Conservation (phyloP, 179 eudicot genomes). For the Beta macrorhiza region DNA sequence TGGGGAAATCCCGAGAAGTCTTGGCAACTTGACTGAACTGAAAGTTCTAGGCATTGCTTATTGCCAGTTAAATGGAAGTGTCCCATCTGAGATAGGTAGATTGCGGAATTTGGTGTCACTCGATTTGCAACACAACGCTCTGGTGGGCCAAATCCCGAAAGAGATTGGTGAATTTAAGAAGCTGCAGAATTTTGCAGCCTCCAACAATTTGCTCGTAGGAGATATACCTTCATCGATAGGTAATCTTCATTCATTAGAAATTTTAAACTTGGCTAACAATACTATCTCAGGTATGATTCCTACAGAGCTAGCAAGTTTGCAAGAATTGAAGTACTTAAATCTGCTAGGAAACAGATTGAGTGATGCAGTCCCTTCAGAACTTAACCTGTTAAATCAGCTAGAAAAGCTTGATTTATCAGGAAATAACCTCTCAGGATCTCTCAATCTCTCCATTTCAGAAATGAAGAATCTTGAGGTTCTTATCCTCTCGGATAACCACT, state of each 20-base stretch:
- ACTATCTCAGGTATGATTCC: conserved; percentile 64
- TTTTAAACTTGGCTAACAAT: conserved; percentile 77
- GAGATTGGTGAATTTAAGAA: conserved; percentile 51
- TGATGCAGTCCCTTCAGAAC: conserved; percentile 60
- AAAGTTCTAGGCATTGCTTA: conserved; percentile 58
- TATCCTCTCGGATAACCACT: conserved; percentile 50
- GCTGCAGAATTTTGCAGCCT: conserved; percentile 66
- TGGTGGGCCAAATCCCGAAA: conserved; percentile 54
- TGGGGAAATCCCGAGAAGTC: conserved; percentile 45
- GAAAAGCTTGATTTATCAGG: conserved; percentile 59
- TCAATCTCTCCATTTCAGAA: conserved; percentile 38
- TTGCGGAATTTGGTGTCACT: conserved; percentile 56
- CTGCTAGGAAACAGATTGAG: conserved; percentile 60
- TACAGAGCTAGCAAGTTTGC: conserved; percentile 40
- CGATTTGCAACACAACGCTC: conserved; percentile 65
- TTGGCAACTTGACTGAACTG: conserved; percentile 61
- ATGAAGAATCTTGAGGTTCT: conserved; percentile 57
- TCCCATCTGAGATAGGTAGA: conserved; percentile 62
- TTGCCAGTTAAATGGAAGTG: conserved; percentile 72
- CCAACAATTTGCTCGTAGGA: conserved; percentile 69
- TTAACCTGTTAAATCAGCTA: conserved; percentile 51
- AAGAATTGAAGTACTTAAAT: conserved; percentile 60
- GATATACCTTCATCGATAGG: conserved; percentile 62
- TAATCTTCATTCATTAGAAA: conserved; percentile 44
- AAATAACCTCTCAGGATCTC: conserved; percentile 62